Evolutionary conservation across 352 stramenopile species (phyloP).

Genomic region (Peronosclerospora sorghi): DNA sequence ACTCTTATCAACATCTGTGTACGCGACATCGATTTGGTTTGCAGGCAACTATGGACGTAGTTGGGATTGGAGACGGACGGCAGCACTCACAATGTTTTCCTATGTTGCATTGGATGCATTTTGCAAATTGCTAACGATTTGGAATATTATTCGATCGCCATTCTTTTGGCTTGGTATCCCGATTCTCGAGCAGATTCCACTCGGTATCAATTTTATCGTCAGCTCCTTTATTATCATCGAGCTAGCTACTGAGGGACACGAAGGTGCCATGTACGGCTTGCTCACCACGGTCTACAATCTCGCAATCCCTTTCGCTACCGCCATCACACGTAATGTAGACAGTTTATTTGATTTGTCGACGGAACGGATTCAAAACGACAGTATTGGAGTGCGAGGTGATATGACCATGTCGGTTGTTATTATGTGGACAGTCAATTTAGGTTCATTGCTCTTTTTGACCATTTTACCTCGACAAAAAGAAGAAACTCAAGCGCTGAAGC

Average conservation of each 20-base stretch:
- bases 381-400: constrained; percentile 32
- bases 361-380: constrained; percentile 38
- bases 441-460: constrained; percentile 38
- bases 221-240: constrained; percentile 49
- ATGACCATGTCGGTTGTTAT: constrained; percentile 47
- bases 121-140: constrained; percentile 45
- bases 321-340: constrained; percentile 48
- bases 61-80: constrained; percentile 51
- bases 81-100: constrained; percentile 28
- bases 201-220: constrained; percentile 43
- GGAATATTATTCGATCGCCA: constrained; percentile 39
- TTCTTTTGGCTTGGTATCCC: constrained; percentile 56
- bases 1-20: constrained; percentile 38
- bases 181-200: constrained; percentile 38
- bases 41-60: constrained; percentile 32
- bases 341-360: constrained; percentile 38
- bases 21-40: constrained; percentile 32
- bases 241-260: constrained; percentile 36
- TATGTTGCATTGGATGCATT: constrained; percentile 30
- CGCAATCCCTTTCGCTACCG: constrained; percentile 29
- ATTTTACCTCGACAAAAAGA: constrained; percentile 35
- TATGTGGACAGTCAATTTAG: constrained; percentile 40
- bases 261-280: constrained; percentile 44
- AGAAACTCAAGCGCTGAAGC: constrained; percentile 24
- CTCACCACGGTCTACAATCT: constrained; percentile 42